Conservation (phyloP, 2,329 filamentous ascomycete genomes). For the Apiospora sp. region DNA sequence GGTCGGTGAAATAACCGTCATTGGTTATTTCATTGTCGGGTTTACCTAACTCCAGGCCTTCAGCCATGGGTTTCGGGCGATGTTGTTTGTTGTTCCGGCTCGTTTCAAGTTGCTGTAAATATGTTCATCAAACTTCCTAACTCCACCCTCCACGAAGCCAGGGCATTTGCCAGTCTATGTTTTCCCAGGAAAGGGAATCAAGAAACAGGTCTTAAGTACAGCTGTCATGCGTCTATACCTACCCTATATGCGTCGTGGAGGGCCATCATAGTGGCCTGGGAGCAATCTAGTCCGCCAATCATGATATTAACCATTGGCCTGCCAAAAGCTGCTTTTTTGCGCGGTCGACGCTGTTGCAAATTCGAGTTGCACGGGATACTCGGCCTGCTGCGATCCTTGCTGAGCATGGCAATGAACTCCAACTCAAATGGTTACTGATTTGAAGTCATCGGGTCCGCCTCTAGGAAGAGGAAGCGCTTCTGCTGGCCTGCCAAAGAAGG, state of each 20-base stretch:
- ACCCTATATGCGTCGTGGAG: too few species aligned
- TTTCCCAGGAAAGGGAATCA: not conserved
- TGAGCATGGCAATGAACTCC: not conserved
- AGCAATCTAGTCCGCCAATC: not conserved
- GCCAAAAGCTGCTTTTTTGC: not conserved
- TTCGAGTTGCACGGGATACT: not conserved
- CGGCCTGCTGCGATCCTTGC: not conserved
- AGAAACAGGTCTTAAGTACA: not conserved
- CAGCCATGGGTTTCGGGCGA: not conserved
- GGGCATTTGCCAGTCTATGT: not conserved
- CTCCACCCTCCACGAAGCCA: not conserved
- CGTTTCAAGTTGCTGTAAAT: constrained; percentile 2
- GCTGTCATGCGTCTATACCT: too few species aligned
- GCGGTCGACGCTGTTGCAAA: too few species aligned
- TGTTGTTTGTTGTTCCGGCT: not conserved
- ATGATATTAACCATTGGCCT: not conserved
- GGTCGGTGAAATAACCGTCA: not conserved
- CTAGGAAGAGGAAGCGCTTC: not conserved
- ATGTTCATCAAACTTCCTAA: not conserved
- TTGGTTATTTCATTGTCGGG: not conserved
- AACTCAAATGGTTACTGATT: not conserved
- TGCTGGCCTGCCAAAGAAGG: not conserved
- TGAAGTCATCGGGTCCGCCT: not conserved
- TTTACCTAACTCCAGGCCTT: not conserved
- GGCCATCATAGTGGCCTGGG: not conserved